phyloP scores from a whole-genome alignment of 2,329 filamentous ascomycete species.

The Aspergillus awamori region DNA sequence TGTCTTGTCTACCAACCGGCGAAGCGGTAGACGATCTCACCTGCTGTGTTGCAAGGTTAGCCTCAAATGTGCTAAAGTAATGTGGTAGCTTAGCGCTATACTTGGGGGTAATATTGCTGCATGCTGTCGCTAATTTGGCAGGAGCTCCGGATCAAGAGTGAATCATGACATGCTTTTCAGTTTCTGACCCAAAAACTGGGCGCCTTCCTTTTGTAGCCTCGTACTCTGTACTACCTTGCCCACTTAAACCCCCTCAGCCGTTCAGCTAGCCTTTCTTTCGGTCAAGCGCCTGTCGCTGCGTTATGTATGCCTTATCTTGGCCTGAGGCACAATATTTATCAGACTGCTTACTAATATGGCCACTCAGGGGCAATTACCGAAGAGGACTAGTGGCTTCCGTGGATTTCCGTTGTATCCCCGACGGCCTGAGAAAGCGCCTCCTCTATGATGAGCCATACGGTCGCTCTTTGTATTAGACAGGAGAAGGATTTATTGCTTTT shows the following conservation, averaged over 20 bases:
- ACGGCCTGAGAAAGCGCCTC: not conserved
- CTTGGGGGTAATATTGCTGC: not conserved
- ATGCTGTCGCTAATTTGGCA: not conserved
- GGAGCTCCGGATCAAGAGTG: not conserved
- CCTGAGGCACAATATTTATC: not conserved
- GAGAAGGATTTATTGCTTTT: not conserved
- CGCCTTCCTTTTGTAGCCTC: not conserved
- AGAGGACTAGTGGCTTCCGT: not conserved
- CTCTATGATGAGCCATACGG: not conserved
- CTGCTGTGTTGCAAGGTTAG: not conserved
- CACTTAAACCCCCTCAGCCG: not conserved
- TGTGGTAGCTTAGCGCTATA: not conserved
- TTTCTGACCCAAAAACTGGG: not conserved
- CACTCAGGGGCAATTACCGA: slow-evolving; percentile 2
- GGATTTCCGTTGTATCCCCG: not conserved
- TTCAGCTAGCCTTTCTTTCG: not conserved
- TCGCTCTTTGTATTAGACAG: not conserved
- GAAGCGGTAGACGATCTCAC: not conserved
- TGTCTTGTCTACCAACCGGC: not conserved
- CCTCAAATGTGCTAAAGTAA: not conserved
- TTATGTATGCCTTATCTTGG: not conserved
- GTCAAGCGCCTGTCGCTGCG: not conserved
- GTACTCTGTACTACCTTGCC: not conserved
- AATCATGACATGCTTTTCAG: not conserved
- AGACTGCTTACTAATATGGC: not conserved